phyloP scores from a whole-genome alignment of 2,329 filamentous ascomycete genomes.

The Ophidiomyces ophidiicola region DNA sequence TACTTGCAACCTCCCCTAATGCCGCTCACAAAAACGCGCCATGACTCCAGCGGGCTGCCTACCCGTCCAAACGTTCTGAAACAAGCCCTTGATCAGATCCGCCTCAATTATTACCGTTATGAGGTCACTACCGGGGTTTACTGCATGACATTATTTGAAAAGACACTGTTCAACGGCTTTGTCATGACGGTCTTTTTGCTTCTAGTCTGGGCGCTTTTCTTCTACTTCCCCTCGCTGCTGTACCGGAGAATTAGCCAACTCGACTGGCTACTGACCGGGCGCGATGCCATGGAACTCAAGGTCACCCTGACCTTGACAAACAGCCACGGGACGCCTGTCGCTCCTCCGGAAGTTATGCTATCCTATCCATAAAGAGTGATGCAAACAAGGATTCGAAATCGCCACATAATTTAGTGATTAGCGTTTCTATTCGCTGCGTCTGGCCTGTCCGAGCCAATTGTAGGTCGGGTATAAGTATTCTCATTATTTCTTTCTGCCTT shows the following conservation, averaged over 20 bases:
- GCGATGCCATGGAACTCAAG: constrained; percentile 22
- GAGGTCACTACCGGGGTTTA: constrained; percentile 37
- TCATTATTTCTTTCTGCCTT: too few relatives aligned
- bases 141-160: constrained; percentile 35
- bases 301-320: constrained; percentile 22
- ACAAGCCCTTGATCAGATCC: constrained; percentile 24
- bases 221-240: constrained; percentile 29
- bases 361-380: not conserved
- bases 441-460: not conserved
- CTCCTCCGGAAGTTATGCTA: not conserved
- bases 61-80: constrained; percentile 17
- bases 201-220: constrained; percentile 27
- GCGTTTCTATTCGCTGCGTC: not conserved
- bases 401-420: not conserved
- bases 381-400: too few relatives aligned
- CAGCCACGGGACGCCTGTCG: not conserved
- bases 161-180: constrained; percentile 32
- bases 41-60: not conserved
- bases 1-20: too few relatives aligned
- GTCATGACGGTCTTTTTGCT: constrained; percentile 27
- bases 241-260: constrained; percentile 28
- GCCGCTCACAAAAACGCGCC: not conserved
- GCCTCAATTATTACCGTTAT: constrained; percentile 36
- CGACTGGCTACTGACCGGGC: constrained; percentile 30
- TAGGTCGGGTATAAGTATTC: constrained; percentile 5